Evolutionary conservation across 352 stramenopile genomes (phyloP).

Genomic region (Globisporangium acanthophoron): DNA sequence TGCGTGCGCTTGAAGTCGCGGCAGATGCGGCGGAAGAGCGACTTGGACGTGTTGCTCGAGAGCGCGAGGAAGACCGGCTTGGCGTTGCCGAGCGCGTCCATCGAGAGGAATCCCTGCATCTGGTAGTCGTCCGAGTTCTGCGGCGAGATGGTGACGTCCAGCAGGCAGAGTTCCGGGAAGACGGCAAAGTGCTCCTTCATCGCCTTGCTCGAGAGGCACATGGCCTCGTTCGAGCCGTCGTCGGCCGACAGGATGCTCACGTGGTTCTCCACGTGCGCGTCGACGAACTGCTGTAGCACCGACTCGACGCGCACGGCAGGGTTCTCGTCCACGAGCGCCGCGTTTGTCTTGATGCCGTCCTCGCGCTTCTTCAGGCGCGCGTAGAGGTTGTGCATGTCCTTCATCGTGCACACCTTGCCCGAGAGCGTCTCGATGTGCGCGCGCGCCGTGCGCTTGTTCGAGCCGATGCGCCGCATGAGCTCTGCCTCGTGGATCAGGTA

Average conservation of each 20-base stretch:
- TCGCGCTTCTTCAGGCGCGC: conserved; percentile 58
- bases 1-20: conserved; percentile 76
- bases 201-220: conserved; percentile 60
- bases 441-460: conserved; percentile 55
- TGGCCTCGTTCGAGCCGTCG: conserved; percentile 67
- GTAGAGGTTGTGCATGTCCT: conserved; percentile 78
- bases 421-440: conserved; percentile 62
- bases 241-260: conserved; percentile 65
- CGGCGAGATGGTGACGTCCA: conserved; percentile 42
- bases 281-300: conserved; percentile 63
- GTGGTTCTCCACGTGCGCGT: conserved; percentile 67
- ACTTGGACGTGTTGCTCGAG: conserved; percentile 39
- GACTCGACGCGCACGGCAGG: conserved; percentile 34
- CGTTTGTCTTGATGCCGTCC: conserved; percentile 39
- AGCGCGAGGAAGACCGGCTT: conserved; percentile 59
- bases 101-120: conserved; percentile 59
- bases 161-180: conserved; percentile 50
- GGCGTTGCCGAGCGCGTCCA: conserved; percentile 61
- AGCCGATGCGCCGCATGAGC: conserved; percentile 60
- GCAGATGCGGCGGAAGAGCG: conserved; percentile 53
- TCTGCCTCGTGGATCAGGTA: conserved; percentile 71
- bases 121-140: conserved; percentile 35
- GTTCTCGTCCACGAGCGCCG: conserved; percentile 20
- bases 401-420: conserved; percentile 72
- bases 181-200: conserved; percentile 73